These are phyloP conservation scores for Gossypium anomalum DNA, from an alignment of 345 rosid genomes.

Conservation along the genomic window DNA sequence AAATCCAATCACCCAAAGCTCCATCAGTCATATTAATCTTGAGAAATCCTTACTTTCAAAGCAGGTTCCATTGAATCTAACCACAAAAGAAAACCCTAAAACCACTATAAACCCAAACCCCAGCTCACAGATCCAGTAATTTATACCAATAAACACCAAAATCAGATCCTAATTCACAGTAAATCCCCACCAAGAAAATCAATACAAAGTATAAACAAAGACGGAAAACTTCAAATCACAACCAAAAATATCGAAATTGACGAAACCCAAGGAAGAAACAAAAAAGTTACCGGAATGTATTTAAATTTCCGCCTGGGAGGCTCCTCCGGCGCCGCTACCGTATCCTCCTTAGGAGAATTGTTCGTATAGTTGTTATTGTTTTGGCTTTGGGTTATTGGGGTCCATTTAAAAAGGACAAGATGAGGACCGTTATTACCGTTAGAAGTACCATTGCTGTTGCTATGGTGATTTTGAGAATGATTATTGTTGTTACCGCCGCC, in stretches of 20 bases:
- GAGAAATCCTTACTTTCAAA: background rate
- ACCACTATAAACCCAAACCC: background rate
- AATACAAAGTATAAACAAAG: background rate
- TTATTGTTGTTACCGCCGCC: slow-evolving; percentile 16
- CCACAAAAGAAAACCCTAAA: background rate
- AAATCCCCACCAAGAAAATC: background rate
- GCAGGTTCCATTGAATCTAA: background rate
- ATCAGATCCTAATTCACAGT: background rate
- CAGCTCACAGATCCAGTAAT: background rate
- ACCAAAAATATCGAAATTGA: background rate
- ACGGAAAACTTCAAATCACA: background rate
- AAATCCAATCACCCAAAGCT: background rate
- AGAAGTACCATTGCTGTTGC: slow-evolving; percentile 32
- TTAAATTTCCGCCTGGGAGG: slow-evolving; percentile 82
- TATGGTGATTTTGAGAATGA: slow-evolving; percentile 23
- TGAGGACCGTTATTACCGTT: slow-evolving; percentile 63
- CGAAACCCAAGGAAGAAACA: background rate
- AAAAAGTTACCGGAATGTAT: slow-evolving; percentile 69
- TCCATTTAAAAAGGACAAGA: slow-evolving; percentile 82
- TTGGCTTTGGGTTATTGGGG: slow-evolving; percentile 55
- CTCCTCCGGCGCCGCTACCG: slow-evolving; percentile 35
- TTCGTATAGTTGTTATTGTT: slow-evolving; percentile 26
- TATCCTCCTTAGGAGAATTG: slow-evolving; percentile 33
- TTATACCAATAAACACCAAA: background rate
- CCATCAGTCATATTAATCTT: background rate